These are phyloP conservation scores for Pycnococcus provasolii DNA, from an alignment of 139 green algal genomes.

Conservation along the genomic window DNA sequence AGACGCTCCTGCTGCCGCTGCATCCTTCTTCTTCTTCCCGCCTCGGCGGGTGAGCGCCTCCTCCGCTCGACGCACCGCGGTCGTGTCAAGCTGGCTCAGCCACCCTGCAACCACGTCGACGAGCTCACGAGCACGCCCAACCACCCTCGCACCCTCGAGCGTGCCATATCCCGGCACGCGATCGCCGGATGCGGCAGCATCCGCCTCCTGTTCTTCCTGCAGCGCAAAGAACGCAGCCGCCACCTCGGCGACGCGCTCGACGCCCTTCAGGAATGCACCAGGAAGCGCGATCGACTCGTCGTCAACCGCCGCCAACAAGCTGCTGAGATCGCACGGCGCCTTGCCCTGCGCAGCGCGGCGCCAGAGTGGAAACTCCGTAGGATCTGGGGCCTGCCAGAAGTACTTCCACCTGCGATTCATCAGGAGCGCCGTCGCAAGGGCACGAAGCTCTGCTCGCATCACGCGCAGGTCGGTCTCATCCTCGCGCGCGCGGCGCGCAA, in stretches of 20 bases:
- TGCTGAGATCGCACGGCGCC: constrained; percentile 61
- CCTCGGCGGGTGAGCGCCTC: too few relatives aligned
- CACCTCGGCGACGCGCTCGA: constrained; percentile 39
- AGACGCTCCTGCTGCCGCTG: too few relatives aligned
- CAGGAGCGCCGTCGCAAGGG: constrained; percentile 45
- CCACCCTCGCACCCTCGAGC: neutral
- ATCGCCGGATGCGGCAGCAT: neutral
- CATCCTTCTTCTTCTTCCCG: too few relatives aligned
- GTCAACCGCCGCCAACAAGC: constrained; percentile 54
- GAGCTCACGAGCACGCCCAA: neutral
- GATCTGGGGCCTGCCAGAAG: constrained; percentile 38
- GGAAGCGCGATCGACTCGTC: constrained; percentile 42
- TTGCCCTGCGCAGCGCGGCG: constrained; percentile 26
- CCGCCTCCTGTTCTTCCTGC: constrained; percentile 9
- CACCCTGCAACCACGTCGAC: constrained; percentile 1
- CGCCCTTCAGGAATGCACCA: constrained; percentile 49
- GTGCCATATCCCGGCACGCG: neutral
- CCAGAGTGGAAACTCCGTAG: constrained; percentile 34
- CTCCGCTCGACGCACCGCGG: neutral
- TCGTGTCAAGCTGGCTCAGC: neutral
- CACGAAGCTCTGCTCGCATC: constrained; percentile 56
- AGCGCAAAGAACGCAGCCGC: constrained; percentile 27
- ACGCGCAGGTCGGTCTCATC: constrained; percentile 43
- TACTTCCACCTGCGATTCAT: constrained; percentile 39
- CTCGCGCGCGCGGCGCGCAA: constrained; percentile 18